Conservation (phyloP, 441 rosid species). For the Eruca vesicaria region DNA sequence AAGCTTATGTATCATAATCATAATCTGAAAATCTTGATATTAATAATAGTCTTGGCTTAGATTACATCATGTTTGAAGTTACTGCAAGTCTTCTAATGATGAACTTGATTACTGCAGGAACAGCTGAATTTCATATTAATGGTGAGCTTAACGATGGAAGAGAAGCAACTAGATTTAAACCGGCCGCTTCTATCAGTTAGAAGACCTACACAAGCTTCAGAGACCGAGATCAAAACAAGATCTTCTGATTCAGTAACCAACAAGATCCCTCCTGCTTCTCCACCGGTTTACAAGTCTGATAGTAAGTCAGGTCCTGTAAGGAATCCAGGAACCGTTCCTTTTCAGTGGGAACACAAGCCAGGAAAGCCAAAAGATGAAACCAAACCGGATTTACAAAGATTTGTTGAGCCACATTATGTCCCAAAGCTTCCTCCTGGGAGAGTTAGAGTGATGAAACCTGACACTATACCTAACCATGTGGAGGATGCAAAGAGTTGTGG, state of each 20-base stretch:
- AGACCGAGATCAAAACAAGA: constrained; percentile 46
- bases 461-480: constrained; percentile 5
- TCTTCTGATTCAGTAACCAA: constrained; percentile 29
- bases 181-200: constrained; percentile 82
- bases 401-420: constrained; percentile 35
- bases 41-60: neutral
- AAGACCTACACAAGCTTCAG: constrained; percentile 45
- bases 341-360: constrained; percentile 82
- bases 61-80: neutral
- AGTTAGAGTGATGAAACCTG: constrained; percentile 25
- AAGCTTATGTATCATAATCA: neutral
- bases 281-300: constrained; percentile 68
- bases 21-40: neutral
- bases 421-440: constrained; percentile 97
- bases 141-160: constrained; percentile 58
- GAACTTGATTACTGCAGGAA: constrained; percentile 32
- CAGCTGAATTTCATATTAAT: constrained; percentile 31
- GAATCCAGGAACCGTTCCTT: constrained; percentile 86
- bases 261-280: constrained; percentile 34
- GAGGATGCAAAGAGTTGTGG: constrained; percentile 25
- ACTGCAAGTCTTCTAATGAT: neutral
- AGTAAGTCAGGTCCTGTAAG: constrained; percentile 83
- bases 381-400: constrained; percentile 27
- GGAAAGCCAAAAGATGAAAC: constrained; percentile 75
- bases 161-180: constrained; percentile 68